phyloP scores from a whole-genome alignment of 305 asterid genomes.

The Fraxinus baroniana region DNA sequence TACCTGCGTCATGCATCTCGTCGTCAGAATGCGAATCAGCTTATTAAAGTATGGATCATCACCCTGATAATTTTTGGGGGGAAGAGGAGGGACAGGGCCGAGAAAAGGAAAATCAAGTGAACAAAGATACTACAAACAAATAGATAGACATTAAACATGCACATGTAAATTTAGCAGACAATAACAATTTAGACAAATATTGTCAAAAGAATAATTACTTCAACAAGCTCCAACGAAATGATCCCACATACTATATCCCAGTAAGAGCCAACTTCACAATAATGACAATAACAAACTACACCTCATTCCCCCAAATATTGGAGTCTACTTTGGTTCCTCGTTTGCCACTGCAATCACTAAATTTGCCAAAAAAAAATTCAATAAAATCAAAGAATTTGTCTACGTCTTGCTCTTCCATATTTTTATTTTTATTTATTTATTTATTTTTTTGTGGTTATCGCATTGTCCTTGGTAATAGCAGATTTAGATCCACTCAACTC shows the following conservation, averaged over 20 bases:
- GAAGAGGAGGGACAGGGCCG: not conserved
- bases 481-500: not conserved
- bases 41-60: conserved; percentile 94
- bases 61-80: conserved; percentile 45
- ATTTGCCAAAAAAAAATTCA: not conserved
- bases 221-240: not conserved
- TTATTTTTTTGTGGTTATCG: not conserved
- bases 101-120: conserved; percentile 9
- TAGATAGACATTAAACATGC: not conserved
- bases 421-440: too few relatives aligned
- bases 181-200: not conserved
- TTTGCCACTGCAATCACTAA: not conserved
- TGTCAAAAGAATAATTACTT: not conserved
- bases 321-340: not conserved
- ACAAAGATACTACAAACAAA: not conserved
- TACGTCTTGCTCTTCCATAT: not conserved
- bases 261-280: not conserved
- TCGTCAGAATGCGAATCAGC: conserved; percentile 92
- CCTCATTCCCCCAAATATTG: not conserved
- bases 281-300: not conserved
- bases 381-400: not conserved
- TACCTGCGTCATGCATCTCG: conserved; percentile 99
- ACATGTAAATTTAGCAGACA: conserved; percentile 2
- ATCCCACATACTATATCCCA: not conserved
- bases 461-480: not conserved